A percentile compares a stretch with the other conserved stretches of the same genome.
Evolutionary conservation across 805 yeast genomes (phyloP).

Genomic region (Yueomyces sp.): DNA sequence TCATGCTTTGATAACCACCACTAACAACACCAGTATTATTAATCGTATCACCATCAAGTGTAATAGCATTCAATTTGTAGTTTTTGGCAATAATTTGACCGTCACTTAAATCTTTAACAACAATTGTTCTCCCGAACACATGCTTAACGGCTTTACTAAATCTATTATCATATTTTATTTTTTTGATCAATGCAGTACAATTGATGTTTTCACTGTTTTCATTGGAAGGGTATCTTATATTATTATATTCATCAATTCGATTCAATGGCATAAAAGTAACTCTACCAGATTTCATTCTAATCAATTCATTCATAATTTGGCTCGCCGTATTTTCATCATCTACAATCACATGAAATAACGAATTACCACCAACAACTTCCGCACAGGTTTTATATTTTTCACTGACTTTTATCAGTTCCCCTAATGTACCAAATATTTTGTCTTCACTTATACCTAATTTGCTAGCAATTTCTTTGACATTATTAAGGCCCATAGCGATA

Average conservation of each 20-base stretch:
- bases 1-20: slow-evolving; percentile 71
- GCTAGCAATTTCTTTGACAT: slow-evolving; percentile 50
- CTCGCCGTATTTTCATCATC: slow-evolving; percentile 79
- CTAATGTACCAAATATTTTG: slow-evolving; percentile 72
- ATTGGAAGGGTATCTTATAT: slow-evolving; percentile 44
- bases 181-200: slow-evolving; percentile 59
- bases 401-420: slow-evolving; percentile 69
- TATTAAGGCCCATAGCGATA: slow-evolving; percentile 53
- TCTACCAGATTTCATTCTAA: slow-evolving; percentile 60
- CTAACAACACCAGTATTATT: slow-evolving; percentile 73
- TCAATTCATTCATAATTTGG: slow-evolving; percentile 60
- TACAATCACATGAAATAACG: slow-evolving; percentile 80
- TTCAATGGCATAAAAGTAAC: slow-evolving; percentile 87
- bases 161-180: slow-evolving; percentile 46
- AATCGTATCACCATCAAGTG: slow-evolving; percentile 85
- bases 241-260: slow-evolving; percentile 33
- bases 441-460: slow-evolving; percentile 38
- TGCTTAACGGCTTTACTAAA: slow-evolving; percentile 60
- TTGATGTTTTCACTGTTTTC: slow-evolving; percentile 35
- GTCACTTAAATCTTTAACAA: slow-evolving; percentile 52
- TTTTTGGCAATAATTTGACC: slow-evolving; percentile 56
- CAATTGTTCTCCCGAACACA: slow-evolving; percentile 70
- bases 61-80: slow-evolving; percentile 59
- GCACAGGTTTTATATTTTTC: slow-evolving; percentile 76
- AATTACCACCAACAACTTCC: slow-evolving; percentile 80